Conservation (phyloP, 2,329 filamentous ascomycete genomes). For the Fusarium albosuccineum region DNA sequence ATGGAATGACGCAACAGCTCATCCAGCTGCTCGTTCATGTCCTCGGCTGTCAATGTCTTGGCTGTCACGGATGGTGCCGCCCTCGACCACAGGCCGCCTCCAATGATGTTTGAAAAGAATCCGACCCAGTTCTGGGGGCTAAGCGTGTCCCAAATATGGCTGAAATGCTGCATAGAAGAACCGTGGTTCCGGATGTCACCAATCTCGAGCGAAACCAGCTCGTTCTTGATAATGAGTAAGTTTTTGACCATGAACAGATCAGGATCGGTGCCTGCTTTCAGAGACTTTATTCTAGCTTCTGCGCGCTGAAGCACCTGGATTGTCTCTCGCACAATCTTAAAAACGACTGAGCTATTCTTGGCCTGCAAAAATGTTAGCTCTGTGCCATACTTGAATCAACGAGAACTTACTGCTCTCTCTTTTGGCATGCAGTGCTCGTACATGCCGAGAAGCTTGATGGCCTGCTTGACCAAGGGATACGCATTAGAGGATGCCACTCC, state of each 20-base stretch:
- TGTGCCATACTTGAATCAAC: background rate
- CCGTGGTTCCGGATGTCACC: conserved; percentile 71
- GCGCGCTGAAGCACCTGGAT: conserved; percentile 86
- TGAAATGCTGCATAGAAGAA: conserved; percentile 69
- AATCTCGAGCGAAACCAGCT: conserved; percentile 96
- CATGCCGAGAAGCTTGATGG: conserved; percentile 70
- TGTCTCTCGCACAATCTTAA: conserved; percentile 87
- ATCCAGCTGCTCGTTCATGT: conserved; percentile 75
- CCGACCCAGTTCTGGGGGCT: conserved; percentile 70
- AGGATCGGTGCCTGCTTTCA: conserved; percentile 73
- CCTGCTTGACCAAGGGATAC: conserved; percentile 69
- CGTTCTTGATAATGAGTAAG: conserved; percentile 93
- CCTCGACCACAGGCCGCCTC: conserved; percentile 65
- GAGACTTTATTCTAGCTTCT: conserved; percentile 76
- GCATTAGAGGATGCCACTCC: conserved; percentile 68
- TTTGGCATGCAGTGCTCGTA: conserved; percentile 76
- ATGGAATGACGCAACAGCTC: conserved; percentile 73
- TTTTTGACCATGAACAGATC: conserved; percentile 97
- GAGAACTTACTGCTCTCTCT: conserved; percentile 67
- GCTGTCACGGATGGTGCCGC: conserved; percentile 52
- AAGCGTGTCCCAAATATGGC: conserved; percentile 74
- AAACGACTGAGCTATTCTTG: conserved; percentile 68
- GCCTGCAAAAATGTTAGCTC: conserved; percentile 42
- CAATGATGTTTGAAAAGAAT: conserved; percentile 70
- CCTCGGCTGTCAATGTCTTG: conserved; percentile 62